These are phyloP conservation scores for Xerocomus cyaneibrunnescens DNA, from an alignment of 1,284 basidiomycete genomes.

Conservation along the genomic window DNA sequence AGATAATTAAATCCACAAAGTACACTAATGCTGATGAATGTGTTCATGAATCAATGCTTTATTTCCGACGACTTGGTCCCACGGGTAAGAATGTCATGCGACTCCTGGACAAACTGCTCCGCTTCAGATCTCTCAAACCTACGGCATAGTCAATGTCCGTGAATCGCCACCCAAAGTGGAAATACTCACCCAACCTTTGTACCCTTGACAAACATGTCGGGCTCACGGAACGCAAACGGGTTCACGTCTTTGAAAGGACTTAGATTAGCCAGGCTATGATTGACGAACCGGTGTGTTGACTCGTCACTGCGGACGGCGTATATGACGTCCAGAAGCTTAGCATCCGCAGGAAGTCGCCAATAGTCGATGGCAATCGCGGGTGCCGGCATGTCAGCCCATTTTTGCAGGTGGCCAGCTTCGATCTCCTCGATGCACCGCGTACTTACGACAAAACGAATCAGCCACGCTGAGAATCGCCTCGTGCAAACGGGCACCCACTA, in stretches of 20 bases:
- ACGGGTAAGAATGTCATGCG: slow-evolving; percentile 46
- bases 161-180: not conserved
- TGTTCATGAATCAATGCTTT: slow-evolving; percentile 24
- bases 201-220: slow-evolving; percentile 81
- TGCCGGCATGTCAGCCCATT: slow-evolving; percentile 75
- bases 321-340: slow-evolving; percentile 85
- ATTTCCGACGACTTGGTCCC: slow-evolving; percentile 24
- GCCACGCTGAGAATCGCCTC: slow-evolving; percentile 27
- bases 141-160: slow-evolving; percentile 16
- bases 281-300: slow-evolving; percentile 89
- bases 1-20: slow-evolving; percentile 15
- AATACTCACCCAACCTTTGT: slow-evolving; percentile 64
- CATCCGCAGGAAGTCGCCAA: slow-evolving; percentile 77
- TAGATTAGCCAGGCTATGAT: slow-evolving; percentile 89
- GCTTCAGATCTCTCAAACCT: slow-evolving; percentile 80
- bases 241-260: slow-evolving; percentile 78
- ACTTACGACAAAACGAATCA: slow-evolving; percentile 39
- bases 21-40: slow-evolving; percentile 4
- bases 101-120: slow-evolving; percentile 60
- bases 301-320: slow-evolving; percentile 93
- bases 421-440: slow-evolving; percentile 84
- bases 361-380: slow-evolving; percentile 93
- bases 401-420: slow-evolving; percentile 82
- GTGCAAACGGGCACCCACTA: slow-evolving; percentile 52
- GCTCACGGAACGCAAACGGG: slow-evolving; percentile 90